phyloP scores from a whole-genome alignment of 129 eudicot genomes.

The Silybum marianum region DNA sequence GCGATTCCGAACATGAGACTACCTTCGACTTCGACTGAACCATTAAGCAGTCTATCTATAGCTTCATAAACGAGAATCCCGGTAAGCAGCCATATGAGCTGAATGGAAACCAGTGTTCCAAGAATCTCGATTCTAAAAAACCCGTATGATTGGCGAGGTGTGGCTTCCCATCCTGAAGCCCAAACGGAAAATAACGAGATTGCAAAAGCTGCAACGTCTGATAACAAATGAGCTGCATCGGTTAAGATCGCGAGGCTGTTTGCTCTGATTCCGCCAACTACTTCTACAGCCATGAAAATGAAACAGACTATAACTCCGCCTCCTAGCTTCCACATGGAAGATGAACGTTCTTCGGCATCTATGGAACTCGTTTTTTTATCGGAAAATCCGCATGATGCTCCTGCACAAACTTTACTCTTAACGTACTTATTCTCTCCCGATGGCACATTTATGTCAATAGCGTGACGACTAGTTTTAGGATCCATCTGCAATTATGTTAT shows the following conservation, averaged over 20 bases:
- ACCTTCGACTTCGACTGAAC: constrained; percentile 41
- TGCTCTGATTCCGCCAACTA: constrained; percentile 55
- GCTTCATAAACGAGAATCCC: constrained; percentile 58
- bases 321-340: constrained; percentile 43
- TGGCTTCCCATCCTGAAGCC: constrained; percentile 74
- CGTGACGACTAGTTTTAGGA: not conserved
- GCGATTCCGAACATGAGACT: constrained; percentile 54
- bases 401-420: constrained; percentile 43
- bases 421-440: constrained; percentile 14
- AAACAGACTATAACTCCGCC: constrained; percentile 43
- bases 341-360: constrained; percentile 50
- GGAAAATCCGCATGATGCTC: constrained; percentile 52
- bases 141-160: constrained; percentile 57
- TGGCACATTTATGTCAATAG: constrained; percentile 13
- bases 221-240: constrained; percentile 60
- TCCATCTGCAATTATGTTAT: constrained; percentile 21
- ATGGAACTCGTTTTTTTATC: constrained; percentile 28
- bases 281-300: constrained; percentile 52
- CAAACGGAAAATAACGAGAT: constrained; percentile 56
- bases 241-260: constrained; percentile 60
- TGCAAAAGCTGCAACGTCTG: constrained; percentile 61
- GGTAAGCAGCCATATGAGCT: constrained; percentile 56
- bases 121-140: constrained; percentile 59
- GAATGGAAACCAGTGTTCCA: constrained; percentile 57
- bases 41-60: constrained; percentile 41